These are phyloP conservation scores for Xerocomus nothofagi DNA, from an alignment of 1,284 basidiomycete genomes.

Conservation along the genomic window DNA sequence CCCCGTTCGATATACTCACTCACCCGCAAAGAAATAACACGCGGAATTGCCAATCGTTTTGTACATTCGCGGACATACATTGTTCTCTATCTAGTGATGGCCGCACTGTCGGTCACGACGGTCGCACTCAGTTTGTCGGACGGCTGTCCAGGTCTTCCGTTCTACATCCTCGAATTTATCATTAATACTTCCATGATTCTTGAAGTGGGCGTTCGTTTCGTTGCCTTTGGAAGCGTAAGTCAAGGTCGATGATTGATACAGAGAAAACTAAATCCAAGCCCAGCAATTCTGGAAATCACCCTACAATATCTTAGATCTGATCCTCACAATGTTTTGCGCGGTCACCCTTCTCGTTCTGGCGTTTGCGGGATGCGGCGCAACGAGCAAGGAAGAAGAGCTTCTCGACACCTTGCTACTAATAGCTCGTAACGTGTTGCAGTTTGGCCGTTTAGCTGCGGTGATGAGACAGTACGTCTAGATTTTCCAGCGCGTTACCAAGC, in stretches of 20 bases:
- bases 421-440: slow-evolving; percentile 88
- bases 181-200: slow-evolving; percentile 91
- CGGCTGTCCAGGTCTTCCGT: slow-evolving; percentile 75
- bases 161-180: slow-evolving; percentile 90
- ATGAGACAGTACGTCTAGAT: slow-evolving; percentile 76
- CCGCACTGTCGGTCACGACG: slow-evolving; percentile 84
- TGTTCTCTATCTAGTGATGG: slow-evolving; percentile 88
- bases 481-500: slow-evolving; percentile 1
- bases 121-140: slow-evolving; percentile 84
- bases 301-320: slow-evolving; percentile 86
- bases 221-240: slow-evolving; percentile 87
- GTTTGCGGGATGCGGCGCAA: slow-evolving; percentile 74
- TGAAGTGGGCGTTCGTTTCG: slow-evolving; percentile 85
- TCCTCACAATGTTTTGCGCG: slow-evolving; percentile 83
- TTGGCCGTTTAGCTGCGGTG: slow-evolving; percentile 84
- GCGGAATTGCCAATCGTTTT: slow-evolving; percentile 81
- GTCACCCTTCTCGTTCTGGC: slow-evolving; percentile 85
- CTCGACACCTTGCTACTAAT: slow-evolving; percentile 89
- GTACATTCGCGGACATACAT: slow-evolving; percentile 82
- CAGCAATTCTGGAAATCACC: slow-evolving; percentile 96
- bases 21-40: slow-evolving; percentile 74
- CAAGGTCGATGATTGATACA: not conserved
- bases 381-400: slow-evolving; percentile 86
- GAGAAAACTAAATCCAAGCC: slow-evolving; percentile 5
- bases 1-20: slow-evolving; percentile 79